Conservation (phyloP, 306 rosid genomes). For the Datisca glomerata region DNA sequence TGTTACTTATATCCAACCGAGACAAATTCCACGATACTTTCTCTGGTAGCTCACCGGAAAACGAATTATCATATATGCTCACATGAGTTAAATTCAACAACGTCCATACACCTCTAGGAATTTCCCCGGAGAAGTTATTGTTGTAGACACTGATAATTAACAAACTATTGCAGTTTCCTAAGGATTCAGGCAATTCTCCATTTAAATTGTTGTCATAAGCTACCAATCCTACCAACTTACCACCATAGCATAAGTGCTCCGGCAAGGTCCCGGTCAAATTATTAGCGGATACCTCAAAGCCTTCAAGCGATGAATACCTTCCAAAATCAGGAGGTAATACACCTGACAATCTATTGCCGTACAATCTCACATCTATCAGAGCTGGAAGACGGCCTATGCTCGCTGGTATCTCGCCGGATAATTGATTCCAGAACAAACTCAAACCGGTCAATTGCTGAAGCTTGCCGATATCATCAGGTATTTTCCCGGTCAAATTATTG, state of each 20-base stretch:
- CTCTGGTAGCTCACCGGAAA: constrained; percentile 50
- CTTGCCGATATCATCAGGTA: constrained; percentile 50
- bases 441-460: constrained; percentile 22
- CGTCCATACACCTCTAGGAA: constrained; percentile 72
- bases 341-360: constrained; percentile 42
- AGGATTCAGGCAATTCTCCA: constrained; percentile 51
- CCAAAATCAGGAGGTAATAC: constrained; percentile 51
- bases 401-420: constrained; percentile 46
- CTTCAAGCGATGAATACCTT: constrained; percentile 20
- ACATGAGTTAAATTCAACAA: constrained; percentile 16
- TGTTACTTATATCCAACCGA: constrained; percentile 32
- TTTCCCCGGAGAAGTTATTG: constrained; percentile 35
- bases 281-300: constrained; percentile 25
- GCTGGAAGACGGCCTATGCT: constrained; percentile 43
- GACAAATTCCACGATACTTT: constrained; percentile 24
- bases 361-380: constrained; percentile 21
- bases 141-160: constrained; percentile 7
- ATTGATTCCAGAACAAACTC: constrained; percentile 25
- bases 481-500: constrained; percentile 29
- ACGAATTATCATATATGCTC: constrained; percentile 25
- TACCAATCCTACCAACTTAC: constrained; percentile 25
- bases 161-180: constrained; percentile 41
- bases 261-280: constrained; percentile 43
- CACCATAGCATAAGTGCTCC: constrained; percentile 32
- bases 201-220: constrained; percentile 30